phyloP scores from a whole-genome alignment of 441 rosid species.

The Isatis lusitanica region DNA sequence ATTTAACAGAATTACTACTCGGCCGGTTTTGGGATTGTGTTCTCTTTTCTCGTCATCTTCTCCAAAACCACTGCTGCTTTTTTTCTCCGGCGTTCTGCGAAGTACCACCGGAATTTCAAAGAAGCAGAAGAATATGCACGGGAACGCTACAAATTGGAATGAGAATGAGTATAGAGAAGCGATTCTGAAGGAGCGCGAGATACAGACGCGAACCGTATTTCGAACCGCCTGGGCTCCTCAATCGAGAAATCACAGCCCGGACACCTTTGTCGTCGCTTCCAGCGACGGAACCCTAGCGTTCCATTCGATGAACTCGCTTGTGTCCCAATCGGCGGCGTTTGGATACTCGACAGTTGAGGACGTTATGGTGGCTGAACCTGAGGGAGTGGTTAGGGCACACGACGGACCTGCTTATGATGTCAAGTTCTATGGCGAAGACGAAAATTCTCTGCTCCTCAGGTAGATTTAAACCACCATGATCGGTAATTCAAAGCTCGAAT shows the following conservation, averaged over 20 bases:
- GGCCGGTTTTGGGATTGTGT: slow-evolving; percentile 3
- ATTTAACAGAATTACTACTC: neutral
- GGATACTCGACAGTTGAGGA: slow-evolving; percentile 41
- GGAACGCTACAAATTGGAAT: slow-evolving; percentile 83
- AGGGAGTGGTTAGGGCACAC: slow-evolving; percentile 64
- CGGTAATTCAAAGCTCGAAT: neutral
- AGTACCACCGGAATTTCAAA: neutral
- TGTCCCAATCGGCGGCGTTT: slow-evolving; percentile 58
- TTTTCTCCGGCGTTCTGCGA: slow-evolving; percentile 12
- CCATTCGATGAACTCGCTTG: slow-evolving; percentile 67
- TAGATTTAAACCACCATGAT: slow-evolving; percentile 18
- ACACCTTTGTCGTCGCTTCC: slow-evolving; percentile 62
- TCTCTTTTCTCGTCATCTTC: neutral
- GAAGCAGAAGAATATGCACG: slow-evolving; percentile 45
- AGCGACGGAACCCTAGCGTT: slow-evolving; percentile 82
- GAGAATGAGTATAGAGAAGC: slow-evolving; percentile 69
- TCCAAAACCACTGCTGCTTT: slow-evolving; percentile 4
- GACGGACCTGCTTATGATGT: slow-evolving; percentile 91
- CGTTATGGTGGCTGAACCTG: slow-evolving; percentile 54
- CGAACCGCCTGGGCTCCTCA: slow-evolving; percentile 85
- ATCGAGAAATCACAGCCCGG: slow-evolving; percentile 47
- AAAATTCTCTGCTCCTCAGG: slow-evolving; percentile 78
- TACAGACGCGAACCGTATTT: slow-evolving; percentile 69
- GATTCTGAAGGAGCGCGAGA: slow-evolving; percentile 69
- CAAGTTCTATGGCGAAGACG: slow-evolving; percentile 71